Percentiles rank a stretch among this genome's conserved stretches.
These are phyloP conservation scores for Veloporphyrellus conicus DNA, from an alignment of 1,284 basidiomycete species.

Conservation along the genomic window DNA sequence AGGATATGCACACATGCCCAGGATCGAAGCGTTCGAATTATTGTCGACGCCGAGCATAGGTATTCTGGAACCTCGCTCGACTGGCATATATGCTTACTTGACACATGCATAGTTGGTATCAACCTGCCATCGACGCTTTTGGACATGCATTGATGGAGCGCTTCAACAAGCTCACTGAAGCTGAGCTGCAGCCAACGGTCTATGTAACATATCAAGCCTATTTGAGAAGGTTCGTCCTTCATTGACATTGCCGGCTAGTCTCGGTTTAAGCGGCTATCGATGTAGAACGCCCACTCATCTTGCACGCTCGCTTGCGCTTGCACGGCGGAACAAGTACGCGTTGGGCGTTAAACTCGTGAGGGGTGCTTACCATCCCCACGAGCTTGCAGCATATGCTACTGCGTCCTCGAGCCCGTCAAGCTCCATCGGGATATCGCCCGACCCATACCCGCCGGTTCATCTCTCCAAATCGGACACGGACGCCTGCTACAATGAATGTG, in stretches of 20 bases:
- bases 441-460: slow-evolving; percentile 65
- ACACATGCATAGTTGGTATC: slow-evolving; percentile 56
- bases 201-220: slow-evolving; percentile 87
- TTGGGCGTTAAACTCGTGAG: slow-evolving; percentile 94
- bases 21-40: slow-evolving; percentile 58
- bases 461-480: slow-evolving; percentile 73
- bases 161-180: slow-evolving; percentile 60
- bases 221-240: slow-evolving; percentile 54
- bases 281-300: slow-evolving; percentile 67
- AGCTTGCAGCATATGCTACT: slow-evolving; percentile 49
- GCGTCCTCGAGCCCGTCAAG: slow-evolving; percentile 7
- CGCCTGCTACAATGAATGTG: slow-evolving; percentile 70
- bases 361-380: slow-evolving; percentile 87
- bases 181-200: slow-evolving; percentile 56
- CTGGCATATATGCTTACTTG: not conserved
- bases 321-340: slow-evolving; percentile 66
- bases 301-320: slow-evolving; percentile 62
- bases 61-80: slow-evolving; percentile 19
- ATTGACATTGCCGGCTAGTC: not conserved
- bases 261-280: slow-evolving; percentile 11
- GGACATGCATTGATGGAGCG: slow-evolving; percentile 69
- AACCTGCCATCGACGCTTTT: slow-evolving; percentile 80
- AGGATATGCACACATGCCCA: slow-evolving; percentile 59
- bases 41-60: slow-evolving; percentile 83
- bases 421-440: slow-evolving; percentile 50